Base-by-base conservation (phyloP, 164 flowering plant species). In the Buxus sempervirens region DNA sequence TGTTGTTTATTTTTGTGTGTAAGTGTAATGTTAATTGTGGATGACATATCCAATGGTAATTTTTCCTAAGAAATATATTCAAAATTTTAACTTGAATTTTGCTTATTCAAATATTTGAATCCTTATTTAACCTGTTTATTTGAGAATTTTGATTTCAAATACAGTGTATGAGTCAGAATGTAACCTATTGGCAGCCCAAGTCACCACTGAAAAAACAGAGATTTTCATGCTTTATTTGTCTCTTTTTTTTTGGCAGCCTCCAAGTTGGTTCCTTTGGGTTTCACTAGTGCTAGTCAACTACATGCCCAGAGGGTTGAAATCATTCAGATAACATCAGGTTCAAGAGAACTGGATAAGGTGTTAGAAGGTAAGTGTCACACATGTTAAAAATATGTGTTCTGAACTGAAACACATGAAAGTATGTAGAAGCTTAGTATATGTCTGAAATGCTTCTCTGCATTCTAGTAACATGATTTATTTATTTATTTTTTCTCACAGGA, bases 241-340 rank as follows among this genome's bases (percentile, higher is more conserved):
- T 54, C 48, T 63, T 56, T 19, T n/a, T 45, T 76, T 1, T 64
- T 64, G 58, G 66, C 85, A 94, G 98, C 96, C 55, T 88, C 96
- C 54, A 90, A 91, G 74, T 72, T 91, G 75, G 88, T 90, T 66
- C 98, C 96, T 25, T 54, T 94, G 88, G 98, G 98, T 45, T 94
- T 94, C 64, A 91, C 97, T 22, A 91, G 93, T 81, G 98, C 96
- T 27, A 80, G 86, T 76, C 90, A 90, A 64, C 89, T 91, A 25
- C 98, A 94, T 70, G 97, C 96, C 4, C 96, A 94, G 70, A 83
- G 96, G 80, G 90, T 80, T 61, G 91, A 91, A 75, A 90, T 90
- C 64, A 90, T 94, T 76, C 97, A 90, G 73, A 87, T 91, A 70
- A 84, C 96, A 45, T 84, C 98, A 73, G 96, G 98, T 12, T 94